Conservation (phyloP, 352 stramenopile genomes). For the Lagenidium giganteum region DNA sequence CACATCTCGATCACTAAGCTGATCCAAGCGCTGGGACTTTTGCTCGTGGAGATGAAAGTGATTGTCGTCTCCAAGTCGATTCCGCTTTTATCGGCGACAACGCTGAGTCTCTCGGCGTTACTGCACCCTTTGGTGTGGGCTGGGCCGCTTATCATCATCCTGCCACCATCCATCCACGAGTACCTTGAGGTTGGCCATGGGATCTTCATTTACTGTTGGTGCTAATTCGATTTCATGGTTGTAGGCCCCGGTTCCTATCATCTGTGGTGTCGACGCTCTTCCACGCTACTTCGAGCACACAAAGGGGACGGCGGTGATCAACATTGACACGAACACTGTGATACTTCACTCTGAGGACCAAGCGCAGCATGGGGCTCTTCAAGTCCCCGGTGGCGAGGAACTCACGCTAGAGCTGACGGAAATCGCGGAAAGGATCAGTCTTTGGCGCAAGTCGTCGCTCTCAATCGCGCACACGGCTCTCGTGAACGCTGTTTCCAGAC, state of each 20-base stretch:
- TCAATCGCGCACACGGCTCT: neutral
- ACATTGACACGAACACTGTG: slow-evolving; percentile 10
- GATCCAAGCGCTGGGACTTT: slow-evolving; percentile 7
- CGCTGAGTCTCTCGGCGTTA: slow-evolving; percentile 8
- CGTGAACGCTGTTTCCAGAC: slow-evolving; percentile 7
- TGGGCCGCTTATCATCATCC: slow-evolving; percentile 18
- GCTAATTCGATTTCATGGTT: neutral
- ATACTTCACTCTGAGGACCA: slow-evolving; percentile 13
- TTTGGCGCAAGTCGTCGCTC: neutral
- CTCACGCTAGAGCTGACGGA: slow-evolving; percentile 4
- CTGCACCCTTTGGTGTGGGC: slow-evolving; percentile 16
- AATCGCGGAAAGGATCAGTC: slow-evolving; percentile 1
- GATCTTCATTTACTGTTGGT: neutral
- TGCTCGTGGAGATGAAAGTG: slow-evolving; percentile 22
- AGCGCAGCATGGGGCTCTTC: slow-evolving; percentile 11
- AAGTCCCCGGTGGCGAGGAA: slow-evolving; percentile 12
- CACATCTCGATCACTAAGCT: slow-evolving; percentile 6
- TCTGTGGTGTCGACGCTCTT: slow-evolving; percentile 15
- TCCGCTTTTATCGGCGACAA: slow-evolving; percentile 10
- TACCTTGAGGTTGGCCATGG: slow-evolving; percentile 20
- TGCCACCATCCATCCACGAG: slow-evolving; percentile 13
- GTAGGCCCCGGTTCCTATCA: slow-evolving; percentile 16
- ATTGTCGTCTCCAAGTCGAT: slow-evolving; percentile 18
- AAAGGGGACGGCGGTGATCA: slow-evolving; percentile 14
- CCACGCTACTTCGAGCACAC: slow-evolving; percentile 8